Conservation (phyloP, 192 early-diverging fungal species). For the Backusella westeae region DNA sequence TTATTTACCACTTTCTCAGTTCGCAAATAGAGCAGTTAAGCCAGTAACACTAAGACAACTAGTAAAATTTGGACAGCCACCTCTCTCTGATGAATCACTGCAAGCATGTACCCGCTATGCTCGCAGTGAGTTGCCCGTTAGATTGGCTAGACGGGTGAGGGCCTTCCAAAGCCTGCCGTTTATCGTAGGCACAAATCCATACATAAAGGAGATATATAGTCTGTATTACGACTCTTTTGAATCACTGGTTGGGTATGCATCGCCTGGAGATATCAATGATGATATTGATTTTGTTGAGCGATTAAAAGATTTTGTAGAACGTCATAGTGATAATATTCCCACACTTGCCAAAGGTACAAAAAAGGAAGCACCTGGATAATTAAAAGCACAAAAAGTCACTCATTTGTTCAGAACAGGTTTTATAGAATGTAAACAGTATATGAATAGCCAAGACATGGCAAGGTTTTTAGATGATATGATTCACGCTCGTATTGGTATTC, state of each 20-base stretch:
- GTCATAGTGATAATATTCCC: slow-evolving; percentile 87
- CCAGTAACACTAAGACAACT: slow-evolving; percentile 80
- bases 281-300: slow-evolving; percentile 68
- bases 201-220: slow-evolving; percentile 80
- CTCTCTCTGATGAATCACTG: slow-evolving; percentile 48
- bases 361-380: neutral
- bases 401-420: slow-evolving; percentile 57
- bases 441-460: slow-evolving; percentile 64
- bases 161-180: slow-evolving; percentile 90
- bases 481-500: slow-evolving; percentile 85
- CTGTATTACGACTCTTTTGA: slow-evolving; percentile 82
- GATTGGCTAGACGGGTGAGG: slow-evolving; percentile 83
- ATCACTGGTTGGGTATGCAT: slow-evolving; percentile 62
- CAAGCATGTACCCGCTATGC: slow-evolving; percentile 63
- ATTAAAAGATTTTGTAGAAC: slow-evolving; percentile 69
- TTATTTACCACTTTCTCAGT: slow-evolving; percentile 30
- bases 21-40: slow-evolving; percentile 55
- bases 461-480: slow-evolving; percentile 87
- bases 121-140: slow-evolving; percentile 81
- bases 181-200: slow-evolving; percentile 96
- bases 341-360: slow-evolving; percentile 75
- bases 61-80: slow-evolving; percentile 69
- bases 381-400: neutral
- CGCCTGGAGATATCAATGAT: slow-evolving; percentile 50
- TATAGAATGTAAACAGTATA: slow-evolving; percentile 87